Base-by-base conservation (phyloP, 768 basidiomycete species). In the Russula lepida region DNA sequence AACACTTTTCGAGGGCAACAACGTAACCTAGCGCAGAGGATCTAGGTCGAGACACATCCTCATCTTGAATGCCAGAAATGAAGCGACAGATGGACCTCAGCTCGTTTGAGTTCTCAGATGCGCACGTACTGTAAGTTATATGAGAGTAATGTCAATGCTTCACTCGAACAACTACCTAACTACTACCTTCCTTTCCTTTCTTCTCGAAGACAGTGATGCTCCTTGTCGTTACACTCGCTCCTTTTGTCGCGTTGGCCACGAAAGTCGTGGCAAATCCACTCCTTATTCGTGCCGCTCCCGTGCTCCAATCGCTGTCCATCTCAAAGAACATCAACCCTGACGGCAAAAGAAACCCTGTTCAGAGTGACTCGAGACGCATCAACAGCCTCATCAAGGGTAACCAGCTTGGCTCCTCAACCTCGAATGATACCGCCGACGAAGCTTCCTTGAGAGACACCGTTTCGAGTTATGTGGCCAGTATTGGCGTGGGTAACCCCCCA, bases 401-500 rank as follows among this genome's bases (percentile, higher is more conserved):
- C 6, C 39, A 0, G 17, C 6, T 17, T 15, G 6, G 5, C 39
- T 19, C 41, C 41, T 43, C 9, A n/a, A n/a, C n/a, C 41, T 43
- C 65, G 8, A 19, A 19, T 7, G 21, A 30, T n/a, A 44, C 65
- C 54, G 67, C 56, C 59, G 57, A 71, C n/a, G n/a, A n/a, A n/a
- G 56, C 72, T 75, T 23, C 66, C 76, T 25, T 79, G 39, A 75
- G 77, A 62, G 79, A 80, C 63, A 72, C 76, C 58, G 69, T 60
- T 21, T 64, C 78, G 6, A 71, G 71, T 39, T 83, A 83, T 69
- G 68, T 66, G 21, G 69, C 68, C 15, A 67, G 46, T 28, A 68
- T 72, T 28, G 79, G 77, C 15, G 77, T 86, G 35, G 85, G 84
- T 47, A 78, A 68, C 63, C 84, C 83, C 1, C 70, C 81, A 21